A percentile compares a stretch with the other conserved stretches of the same genome.
phyloP scores from a whole-genome alignment of 1,284 basidiomycete genomes.

The Tilletia caries region DNA sequence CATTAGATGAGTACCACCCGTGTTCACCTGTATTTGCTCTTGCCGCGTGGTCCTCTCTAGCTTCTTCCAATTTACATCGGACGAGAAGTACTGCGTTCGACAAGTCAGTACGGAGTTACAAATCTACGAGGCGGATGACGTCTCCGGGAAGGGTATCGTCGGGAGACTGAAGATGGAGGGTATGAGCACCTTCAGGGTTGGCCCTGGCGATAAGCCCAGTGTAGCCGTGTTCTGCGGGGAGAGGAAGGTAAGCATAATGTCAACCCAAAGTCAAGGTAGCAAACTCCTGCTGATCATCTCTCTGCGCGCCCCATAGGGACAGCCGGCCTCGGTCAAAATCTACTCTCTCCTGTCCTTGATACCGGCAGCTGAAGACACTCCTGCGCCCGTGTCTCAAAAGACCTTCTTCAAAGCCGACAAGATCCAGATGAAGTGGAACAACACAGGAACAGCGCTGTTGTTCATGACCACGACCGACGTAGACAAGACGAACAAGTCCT shows the following conservation, averaged over 20 bases:
- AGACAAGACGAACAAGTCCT: conserved; percentile 93
- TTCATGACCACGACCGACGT: conserved; percentile 93
- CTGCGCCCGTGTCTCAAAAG: conserved; percentile 62
- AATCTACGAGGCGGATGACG: conserved; percentile 71
- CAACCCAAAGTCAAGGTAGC: neutral
- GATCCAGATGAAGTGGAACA: conserved; percentile 92
- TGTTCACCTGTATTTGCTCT: neutral
- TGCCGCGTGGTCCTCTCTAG: neutral
- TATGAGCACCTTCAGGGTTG: conserved; percentile 69
- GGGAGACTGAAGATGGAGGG: conserved; percentile 80
- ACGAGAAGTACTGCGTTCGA: conserved; percentile 82
- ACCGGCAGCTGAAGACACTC: conserved; percentile 65
- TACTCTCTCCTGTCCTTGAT: conserved; percentile 70
- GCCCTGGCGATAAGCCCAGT: conserved; percentile 76
- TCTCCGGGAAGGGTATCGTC: conserved; percentile 72
- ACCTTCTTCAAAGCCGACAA: conserved; percentile 96
- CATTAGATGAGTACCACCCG: too few species aligned
- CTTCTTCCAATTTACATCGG: conserved; percentile 78
- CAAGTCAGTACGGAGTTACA: conserved; percentile 80
- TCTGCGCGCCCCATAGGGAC: conserved; percentile 61
- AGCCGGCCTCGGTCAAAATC: conserved; percentile 84
- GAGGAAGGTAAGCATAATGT: conserved; percentile 67
- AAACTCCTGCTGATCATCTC: neutral
- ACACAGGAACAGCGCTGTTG: conserved; percentile 68
- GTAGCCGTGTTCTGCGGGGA: conserved; percentile 87